phyloP scores from a whole-genome alignment of 2,329 filamentous ascomycete species.

The Phialophora expanda region DNA sequence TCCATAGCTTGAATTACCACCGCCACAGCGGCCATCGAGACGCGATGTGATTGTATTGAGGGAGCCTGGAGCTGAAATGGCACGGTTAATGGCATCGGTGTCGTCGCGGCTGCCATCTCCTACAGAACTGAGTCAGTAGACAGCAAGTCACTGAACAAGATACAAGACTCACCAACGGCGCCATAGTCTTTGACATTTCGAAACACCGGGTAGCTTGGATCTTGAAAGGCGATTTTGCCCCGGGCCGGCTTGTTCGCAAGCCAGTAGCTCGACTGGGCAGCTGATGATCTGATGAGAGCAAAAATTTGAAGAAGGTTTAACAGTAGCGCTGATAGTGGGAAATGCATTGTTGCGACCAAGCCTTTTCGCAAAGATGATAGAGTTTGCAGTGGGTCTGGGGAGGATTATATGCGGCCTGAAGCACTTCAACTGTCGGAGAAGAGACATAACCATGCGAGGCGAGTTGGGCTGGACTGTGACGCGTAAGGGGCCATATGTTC shows the following conservation, averaged over 20 bases:
- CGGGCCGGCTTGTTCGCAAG: slow-evolving; percentile 44
- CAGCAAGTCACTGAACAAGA: background rate
- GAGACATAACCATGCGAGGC: slow-evolving; percentile 15
- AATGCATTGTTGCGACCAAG: slow-evolving; percentile 21
- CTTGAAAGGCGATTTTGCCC: slow-evolving; percentile 42
- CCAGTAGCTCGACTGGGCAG: slow-evolving; percentile 43
- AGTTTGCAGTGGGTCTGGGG: background rate
- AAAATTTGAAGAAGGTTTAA: slow-evolving; percentile 22
- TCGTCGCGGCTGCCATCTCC: slow-evolving; percentile 72
- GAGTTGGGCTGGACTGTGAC: slow-evolving; percentile 18
- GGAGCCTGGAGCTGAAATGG: slow-evolving; percentile 68
- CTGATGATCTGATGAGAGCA: slow-evolving; percentile 17
- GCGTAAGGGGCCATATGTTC: slow-evolving; percentile 3
- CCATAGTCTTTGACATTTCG: slow-evolving; percentile 75
- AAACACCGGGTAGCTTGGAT: slow-evolving; percentile 59
- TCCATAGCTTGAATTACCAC: slow-evolving; percentile 47
- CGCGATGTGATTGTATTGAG: background rate
- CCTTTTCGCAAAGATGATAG: background rate
- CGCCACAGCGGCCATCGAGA: slow-evolving; percentile 64
- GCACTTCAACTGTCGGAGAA: background rate
- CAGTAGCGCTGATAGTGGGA: slow-evolving; percentile 5
- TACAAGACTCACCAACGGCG: slow-evolving; percentile 50
- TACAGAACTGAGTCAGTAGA: slow-evolving; percentile 13
- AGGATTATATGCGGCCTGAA: slow-evolving; percentile 8
- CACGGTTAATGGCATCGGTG: slow-evolving; percentile 77